phyloP scores from a whole-genome alignment of 345 rosid genomes.

The Eucalyptus marginata region DNA sequence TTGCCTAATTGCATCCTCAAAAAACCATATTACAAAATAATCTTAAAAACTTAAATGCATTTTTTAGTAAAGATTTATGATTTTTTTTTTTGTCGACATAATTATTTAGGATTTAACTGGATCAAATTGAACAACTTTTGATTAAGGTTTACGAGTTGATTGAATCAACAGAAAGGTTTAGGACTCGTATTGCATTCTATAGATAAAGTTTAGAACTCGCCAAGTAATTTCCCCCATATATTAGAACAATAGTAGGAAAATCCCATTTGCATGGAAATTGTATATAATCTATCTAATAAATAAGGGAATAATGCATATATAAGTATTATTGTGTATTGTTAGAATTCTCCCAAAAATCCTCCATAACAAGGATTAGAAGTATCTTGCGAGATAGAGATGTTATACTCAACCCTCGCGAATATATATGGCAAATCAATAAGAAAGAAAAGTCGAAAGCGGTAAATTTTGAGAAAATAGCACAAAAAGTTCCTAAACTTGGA shows the following conservation, averaged over 20 bases:
- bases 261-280: not conserved
- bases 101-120: not conserved
- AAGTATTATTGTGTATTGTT: fast-evolving
- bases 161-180: not conserved
- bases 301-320: not conserved
- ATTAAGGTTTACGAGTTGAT: not conserved
- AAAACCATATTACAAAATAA: not conserved
- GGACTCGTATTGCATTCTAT: too few species aligned
- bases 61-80: too few species aligned
- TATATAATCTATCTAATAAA: not conserved
- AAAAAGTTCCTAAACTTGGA: too few species aligned
- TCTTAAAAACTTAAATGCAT: not conserved
- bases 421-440: not conserved
- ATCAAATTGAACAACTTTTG: too few species aligned
- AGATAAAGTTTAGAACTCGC: not conserved
- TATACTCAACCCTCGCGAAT: not conserved
- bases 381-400: not conserved
- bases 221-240: not conserved
- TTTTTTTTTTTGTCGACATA: too few species aligned
- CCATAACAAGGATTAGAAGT: not conserved
- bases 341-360: not conserved
- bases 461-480: too few species aligned
- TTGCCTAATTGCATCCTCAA: not conserved
- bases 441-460: not conserved
- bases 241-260: not conserved